These are phyloP conservation scores for Penicillium crystallinum DNA, from an alignment of 495 filamentous ascomycete species.

Conservation along the genomic window DNA sequence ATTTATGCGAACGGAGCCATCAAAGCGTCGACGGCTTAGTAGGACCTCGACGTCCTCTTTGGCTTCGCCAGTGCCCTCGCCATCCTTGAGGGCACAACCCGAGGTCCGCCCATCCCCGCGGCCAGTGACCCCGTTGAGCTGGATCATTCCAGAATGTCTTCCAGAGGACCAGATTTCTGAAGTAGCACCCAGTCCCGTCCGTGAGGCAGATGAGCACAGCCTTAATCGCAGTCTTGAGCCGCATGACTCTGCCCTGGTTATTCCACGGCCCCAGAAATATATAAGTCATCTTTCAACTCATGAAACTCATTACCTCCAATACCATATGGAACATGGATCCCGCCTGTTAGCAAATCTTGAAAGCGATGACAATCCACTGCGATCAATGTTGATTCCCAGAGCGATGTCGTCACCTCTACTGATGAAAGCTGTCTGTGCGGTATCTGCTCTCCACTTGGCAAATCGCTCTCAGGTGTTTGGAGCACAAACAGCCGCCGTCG, in stretches of 20 bases:
- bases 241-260: not conserved
- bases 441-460: conserved; percentile 41
- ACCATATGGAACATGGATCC: conserved; percentile 39
- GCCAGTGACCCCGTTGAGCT: conserved; percentile 3
- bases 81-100: conserved; percentile 13
- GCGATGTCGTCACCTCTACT: conserved; percentile 40
- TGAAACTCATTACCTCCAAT: conserved; percentile 42
- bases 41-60: conserved; percentile 2
- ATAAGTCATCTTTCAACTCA: conserved; percentile 30
- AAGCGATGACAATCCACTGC: conserved; percentile 38
- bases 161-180: conserved; percentile 2
- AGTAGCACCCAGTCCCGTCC: not conserved
- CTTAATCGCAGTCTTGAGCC: not conserved
- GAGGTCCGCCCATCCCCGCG: conserved; percentile 9
- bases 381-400: conserved; percentile 37
- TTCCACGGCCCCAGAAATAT: conserved; percentile 11
- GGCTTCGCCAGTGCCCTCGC: conserved; percentile 19
- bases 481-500: conserved; percentile 30
- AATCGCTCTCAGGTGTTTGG: conserved; percentile 28
- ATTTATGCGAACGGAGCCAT: conserved; percentile 21
- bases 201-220: not conserved
- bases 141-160: conserved; percentile 3
- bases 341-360: conserved; percentile 40
- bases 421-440: conserved; percentile 39
- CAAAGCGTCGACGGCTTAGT: conserved; percentile 27